A percentile compares a stretch with the other conserved stretches of the same genome.
These are phyloP conservation scores for Saitozyma podzolica DNA, from an alignment of 768 basidiomycete genomes.

Conservation along the genomic window DNA sequence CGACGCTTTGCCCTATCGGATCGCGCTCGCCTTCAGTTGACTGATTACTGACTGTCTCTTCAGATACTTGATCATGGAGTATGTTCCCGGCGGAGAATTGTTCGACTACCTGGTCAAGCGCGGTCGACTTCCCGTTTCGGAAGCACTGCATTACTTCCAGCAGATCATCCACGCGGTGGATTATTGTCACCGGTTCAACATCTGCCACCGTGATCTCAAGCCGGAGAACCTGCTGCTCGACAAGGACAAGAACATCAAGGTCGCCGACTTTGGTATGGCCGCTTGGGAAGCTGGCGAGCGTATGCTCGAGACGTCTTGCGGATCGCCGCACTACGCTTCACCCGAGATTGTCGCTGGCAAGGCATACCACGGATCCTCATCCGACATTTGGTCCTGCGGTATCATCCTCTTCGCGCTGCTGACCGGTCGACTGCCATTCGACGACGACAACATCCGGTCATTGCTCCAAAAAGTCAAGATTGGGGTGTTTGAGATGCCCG, in stretches of 20 bases:
- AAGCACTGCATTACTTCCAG: conserved; percentile 83
- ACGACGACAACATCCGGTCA: conserved; percentile 75
- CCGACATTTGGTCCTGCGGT: conserved; percentile 97
- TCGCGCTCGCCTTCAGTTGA: too few species aligned
- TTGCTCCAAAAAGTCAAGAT: conserved; percentile 78
- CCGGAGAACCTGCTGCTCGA: conserved; percentile 91
- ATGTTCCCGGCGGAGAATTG: conserved; percentile 89
- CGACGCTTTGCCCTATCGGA: too few species aligned
- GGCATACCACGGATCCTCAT: conserved; percentile 78
- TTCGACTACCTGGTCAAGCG: conserved; percentile 86
- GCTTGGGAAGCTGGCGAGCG: conserved; percentile 72
- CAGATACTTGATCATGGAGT: conserved; percentile 80
- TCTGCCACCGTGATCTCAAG: conserved; percentile 91
- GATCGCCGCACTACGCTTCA: conserved; percentile 91
- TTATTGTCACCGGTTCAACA: conserved; percentile 91
- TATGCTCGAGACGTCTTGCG: conserved; percentile 79
- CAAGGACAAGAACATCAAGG: conserved; percentile 79
- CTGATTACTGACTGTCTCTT: not conserved
- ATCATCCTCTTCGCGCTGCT: conserved; percentile 89
- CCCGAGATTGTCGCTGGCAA: conserved; percentile 81
- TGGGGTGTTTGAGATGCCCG: conserved; percentile 73
- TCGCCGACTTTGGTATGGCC: conserved; percentile 98
- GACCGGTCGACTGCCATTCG: conserved; percentile 84
- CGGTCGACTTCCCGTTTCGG: conserved; percentile 67
- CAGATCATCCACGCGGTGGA: conserved; percentile 89